These are phyloP conservation scores for Avena insularis DNA, from an alignment of 176 grass and related monocot species.

Conservation along the genomic window DNA sequence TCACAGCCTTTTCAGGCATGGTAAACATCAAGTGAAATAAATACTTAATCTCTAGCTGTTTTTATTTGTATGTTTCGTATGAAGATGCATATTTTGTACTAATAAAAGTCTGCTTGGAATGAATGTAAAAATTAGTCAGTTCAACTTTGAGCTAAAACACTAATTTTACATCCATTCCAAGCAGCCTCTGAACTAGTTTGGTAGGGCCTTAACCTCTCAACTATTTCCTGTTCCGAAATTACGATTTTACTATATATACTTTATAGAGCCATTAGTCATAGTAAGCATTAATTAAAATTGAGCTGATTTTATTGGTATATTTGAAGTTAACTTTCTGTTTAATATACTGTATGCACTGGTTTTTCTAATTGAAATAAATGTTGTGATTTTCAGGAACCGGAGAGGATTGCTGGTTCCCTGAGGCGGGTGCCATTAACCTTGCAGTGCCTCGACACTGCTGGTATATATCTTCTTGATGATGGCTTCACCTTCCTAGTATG, in stretches of 20 bases:
- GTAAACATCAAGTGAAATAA: background rate
- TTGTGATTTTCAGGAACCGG: constrained; percentile 54
- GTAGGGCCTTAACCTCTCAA: background rate
- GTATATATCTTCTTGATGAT: constrained; percentile 86
- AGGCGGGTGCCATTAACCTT: constrained; percentile 63
- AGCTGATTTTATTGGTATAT: background rate
- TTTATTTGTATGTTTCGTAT: background rate
- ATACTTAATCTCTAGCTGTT: too few relatives aligned
- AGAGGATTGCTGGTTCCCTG: constrained; percentile 53
- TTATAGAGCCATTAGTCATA: background rate
- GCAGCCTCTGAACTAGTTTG: background rate
- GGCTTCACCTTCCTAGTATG: constrained; percentile 86
- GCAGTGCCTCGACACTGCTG: constrained; percentile 83
- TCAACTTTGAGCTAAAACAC: too few relatives aligned
- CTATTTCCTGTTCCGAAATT: constrained; percentile 21
- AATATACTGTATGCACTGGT: background rate
- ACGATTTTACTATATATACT: background rate
- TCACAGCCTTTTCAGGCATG: background rate
- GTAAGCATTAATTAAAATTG: constrained; percentile 8
- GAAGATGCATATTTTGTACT: background rate
- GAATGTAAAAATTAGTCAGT: too few relatives aligned
- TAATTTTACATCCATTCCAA: too few relatives aligned
- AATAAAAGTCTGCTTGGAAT: background rate
- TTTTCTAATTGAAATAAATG: constrained; percentile 8
- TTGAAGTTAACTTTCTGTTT: background rate